Conservation (phyloP, 2,329 filamentous ascomycete genomes). For the Thermoascus crustaceus region DNA sequence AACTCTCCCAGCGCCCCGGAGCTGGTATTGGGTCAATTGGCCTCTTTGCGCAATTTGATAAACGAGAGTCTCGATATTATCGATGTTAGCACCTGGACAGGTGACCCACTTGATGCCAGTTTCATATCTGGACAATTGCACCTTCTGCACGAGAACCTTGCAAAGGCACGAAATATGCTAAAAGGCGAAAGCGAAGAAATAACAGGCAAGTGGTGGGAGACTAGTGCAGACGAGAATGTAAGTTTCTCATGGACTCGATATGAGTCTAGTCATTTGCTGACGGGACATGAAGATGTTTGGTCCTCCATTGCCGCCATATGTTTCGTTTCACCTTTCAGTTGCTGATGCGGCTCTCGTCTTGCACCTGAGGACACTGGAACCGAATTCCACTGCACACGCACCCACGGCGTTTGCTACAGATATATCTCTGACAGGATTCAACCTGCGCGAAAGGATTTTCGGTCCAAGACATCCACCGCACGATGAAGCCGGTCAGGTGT, state of each 20-base stretch:
- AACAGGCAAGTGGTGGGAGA: conserved; percentile 49
- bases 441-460: conserved; percentile 49
- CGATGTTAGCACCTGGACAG: conserved; percentile 65
- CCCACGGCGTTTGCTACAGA: conserved; percentile 61
- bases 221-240: conserved; percentile 51
- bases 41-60: conserved; percentile 64
- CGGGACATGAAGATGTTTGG: conserved; percentile 43
- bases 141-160: conserved; percentile 52
- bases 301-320: conserved; percentile 53
- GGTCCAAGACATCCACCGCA: conserved; percentile 53
- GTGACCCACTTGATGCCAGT: conserved; percentile 51
- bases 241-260: conserved; percentile 15
- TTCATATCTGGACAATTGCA: conserved; percentile 53
- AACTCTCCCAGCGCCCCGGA: conserved; percentile 47
- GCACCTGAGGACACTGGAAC: conserved; percentile 61
- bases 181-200: conserved; percentile 46
- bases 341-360: conserved; percentile 64
- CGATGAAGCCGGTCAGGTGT: conserved; percentile 72
- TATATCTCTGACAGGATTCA: conserved; percentile 52
- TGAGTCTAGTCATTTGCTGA: background rate
- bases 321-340: conserved; percentile 66
- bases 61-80: conserved; percentile 78
- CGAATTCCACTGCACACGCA: conserved; percentile 51
- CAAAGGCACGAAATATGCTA: conserved; percentile 51
- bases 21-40: conserved; percentile 61